A percentile compares a stretch with the other conserved stretches of the same genome.
Conservation (phyloP, 768 basidiomycete genomes). For the Kwoniella dejecticola region DNA sequence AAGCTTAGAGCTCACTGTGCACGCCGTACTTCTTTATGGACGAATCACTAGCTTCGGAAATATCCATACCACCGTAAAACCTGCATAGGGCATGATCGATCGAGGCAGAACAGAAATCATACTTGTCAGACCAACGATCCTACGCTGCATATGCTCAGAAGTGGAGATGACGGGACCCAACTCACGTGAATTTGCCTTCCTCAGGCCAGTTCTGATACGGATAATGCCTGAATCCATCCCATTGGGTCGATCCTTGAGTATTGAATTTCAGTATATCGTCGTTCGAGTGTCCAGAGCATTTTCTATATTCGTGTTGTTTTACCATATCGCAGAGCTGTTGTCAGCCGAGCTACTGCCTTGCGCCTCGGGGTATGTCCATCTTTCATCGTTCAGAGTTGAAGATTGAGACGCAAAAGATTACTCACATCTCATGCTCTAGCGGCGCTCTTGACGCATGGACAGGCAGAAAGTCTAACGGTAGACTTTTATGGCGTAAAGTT, state of each 20-base stretch:
- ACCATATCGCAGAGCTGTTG: not conserved
- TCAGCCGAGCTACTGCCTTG: not conserved
- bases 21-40: slow-evolving; percentile 23
- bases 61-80: slow-evolving; percentile 30
- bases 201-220: slow-evolving; percentile 38
- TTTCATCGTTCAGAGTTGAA: no score
- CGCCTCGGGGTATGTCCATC: not conserved
- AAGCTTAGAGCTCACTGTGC: slow-evolving; percentile 37
- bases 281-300: slow-evolving; percentile 17
- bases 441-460: slow-evolving; percentile 2
- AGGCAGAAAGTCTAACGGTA: slow-evolving; percentile 5
- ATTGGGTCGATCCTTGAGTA: slow-evolving; percentile 18
- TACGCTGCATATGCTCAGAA: not conserved
- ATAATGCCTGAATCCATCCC: slow-evolving; percentile 27
- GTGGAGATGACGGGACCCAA: not conserved
- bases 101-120: not conserved
- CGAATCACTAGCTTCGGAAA: slow-evolving; percentile 30
- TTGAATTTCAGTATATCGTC: slow-evolving; percentile 20
- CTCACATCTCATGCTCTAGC: slow-evolving; percentile 7
- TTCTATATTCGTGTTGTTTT: not conserved
- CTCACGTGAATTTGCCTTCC: slow-evolving; percentile 22
- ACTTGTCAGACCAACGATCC: not conserved
- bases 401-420: not conserved
- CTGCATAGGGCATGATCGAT: no score
- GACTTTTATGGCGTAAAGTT: not conserved